These are phyloP conservation scores for Hypoxylon trugodes DNA, from an alignment of 495 filamentous ascomycete genomes.

Conservation along the genomic window DNA sequence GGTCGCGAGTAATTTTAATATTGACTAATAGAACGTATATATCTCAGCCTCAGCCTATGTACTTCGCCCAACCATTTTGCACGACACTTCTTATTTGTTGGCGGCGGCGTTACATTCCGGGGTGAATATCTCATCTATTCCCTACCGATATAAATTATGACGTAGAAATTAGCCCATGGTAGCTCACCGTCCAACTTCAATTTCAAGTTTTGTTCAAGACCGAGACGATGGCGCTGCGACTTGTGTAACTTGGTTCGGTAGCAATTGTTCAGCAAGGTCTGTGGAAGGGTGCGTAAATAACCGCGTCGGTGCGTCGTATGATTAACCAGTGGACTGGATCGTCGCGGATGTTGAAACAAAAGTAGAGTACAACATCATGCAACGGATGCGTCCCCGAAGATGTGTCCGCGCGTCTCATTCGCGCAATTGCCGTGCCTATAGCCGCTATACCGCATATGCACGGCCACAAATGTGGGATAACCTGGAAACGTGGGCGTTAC, in stretches of 20 bases:
- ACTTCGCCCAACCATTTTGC: background rate
- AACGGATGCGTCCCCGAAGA: constrained; percentile 18
- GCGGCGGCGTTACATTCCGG: background rate
- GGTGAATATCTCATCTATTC: no score
- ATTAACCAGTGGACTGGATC: constrained; percentile 7
- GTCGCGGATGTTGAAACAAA: constrained; percentile 25
- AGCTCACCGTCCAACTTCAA: no score
- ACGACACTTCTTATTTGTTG: background rate
- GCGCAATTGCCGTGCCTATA: background rate
- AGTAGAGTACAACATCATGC: constrained; percentile 7
- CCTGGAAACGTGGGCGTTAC: constrained; percentile 16
- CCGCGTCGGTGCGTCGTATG: constrained; percentile 17
- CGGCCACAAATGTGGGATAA: constrained; percentile 13
- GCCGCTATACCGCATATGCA: constrained; percentile 22
- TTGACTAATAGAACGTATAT: background rate
- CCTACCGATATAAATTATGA: no score
- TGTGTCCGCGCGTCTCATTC: constrained; percentile 20
- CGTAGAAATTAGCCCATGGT: no score
- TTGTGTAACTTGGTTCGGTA: background rate
- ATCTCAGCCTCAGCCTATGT: background rate
- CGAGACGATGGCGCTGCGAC: constrained; percentile 22
- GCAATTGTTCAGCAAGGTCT: background rate
- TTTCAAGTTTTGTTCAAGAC: no score
- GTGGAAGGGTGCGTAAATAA: constrained; percentile 14
- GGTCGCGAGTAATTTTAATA: background rate